These are phyloP conservation scores for Lasiosphaeria ovina DNA, from an alignment of 495 filamentous ascomycete genomes.

Conservation along the genomic window DNA sequence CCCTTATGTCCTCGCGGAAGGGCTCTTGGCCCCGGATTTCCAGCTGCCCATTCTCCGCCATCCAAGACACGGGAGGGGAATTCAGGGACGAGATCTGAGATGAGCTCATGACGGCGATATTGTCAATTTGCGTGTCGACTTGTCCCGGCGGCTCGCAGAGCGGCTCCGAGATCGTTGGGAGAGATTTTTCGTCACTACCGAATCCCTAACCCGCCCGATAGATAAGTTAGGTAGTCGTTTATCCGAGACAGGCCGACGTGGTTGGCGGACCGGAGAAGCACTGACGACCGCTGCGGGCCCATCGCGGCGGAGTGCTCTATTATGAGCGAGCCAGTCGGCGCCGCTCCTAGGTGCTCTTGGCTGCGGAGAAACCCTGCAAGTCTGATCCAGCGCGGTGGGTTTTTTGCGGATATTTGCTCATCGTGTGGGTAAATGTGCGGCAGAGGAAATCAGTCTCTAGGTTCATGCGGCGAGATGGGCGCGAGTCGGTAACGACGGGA, in stretches of 20 bases:
- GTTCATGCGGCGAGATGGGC: conserved; percentile 8
- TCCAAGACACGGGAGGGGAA: not conserved
- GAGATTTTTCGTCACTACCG: not conserved
- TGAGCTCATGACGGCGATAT: not conserved
- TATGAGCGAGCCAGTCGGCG: too few relatives aligned
- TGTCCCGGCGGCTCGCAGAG: not conserved
- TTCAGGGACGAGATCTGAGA: not conserved
- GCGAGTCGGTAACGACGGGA: not conserved
- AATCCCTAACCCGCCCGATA: too few relatives aligned
- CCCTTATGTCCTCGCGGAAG: conserved; percentile 6
- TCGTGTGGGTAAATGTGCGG: conserved; percentile 7
- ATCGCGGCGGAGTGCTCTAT: too few relatives aligned
- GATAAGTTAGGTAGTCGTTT: too few relatives aligned
- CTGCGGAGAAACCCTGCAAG: not conserved
- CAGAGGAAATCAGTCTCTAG: conserved; percentile 2
- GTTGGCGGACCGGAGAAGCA: too few relatives aligned
- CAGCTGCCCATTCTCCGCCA: not conserved
- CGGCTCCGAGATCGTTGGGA: not conserved
- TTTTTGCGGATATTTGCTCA: not conserved
- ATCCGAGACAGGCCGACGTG: too few relatives aligned
- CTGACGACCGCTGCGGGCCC: too few relatives aligned
- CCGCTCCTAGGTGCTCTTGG: not conserved
- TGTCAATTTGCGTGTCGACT: conserved; percentile 2
- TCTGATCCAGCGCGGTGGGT: not conserved
- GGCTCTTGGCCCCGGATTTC: not conserved